Evolutionary conservation across 345 rosid species (phyloP).

Genomic region (Corchorus olitorius): DNA sequence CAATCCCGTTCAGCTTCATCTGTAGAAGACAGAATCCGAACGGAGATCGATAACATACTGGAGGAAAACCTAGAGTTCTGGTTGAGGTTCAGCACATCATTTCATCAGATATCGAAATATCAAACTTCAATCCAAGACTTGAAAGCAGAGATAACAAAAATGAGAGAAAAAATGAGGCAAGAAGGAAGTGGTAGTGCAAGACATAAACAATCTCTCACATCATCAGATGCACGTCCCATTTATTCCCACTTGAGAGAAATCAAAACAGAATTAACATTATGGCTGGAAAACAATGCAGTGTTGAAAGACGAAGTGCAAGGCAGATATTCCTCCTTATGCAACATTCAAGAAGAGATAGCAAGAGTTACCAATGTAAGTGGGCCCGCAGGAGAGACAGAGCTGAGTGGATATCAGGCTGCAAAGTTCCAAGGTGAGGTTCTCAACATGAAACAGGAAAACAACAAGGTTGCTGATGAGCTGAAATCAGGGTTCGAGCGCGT

Average conservation of each 20-base stretch:
- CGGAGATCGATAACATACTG: constrained; percentile 64
- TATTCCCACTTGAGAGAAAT: constrained; percentile 77
- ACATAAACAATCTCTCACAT: constrained; percentile 14
- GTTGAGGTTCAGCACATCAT: constrained; percentile 81
- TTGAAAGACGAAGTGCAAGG: constrained; percentile 69
- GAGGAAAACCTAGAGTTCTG: constrained; percentile 95
- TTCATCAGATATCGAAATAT: constrained; percentile 76
- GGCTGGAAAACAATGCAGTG: constrained; percentile 73
- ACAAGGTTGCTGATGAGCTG: constrained; percentile 61
- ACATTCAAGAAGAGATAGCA: constrained; percentile 68
- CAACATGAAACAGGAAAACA: constrained; percentile 90
- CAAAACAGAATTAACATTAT: constrained; percentile 64
- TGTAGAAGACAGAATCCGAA: constrained; percentile 63
- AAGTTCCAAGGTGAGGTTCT: constrained; percentile 82
- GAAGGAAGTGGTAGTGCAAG: constrained; percentile 42
- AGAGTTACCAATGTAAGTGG: constrained; percentile 36
- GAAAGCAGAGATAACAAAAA: constrained; percentile 51
- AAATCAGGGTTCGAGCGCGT: constrained; percentile 60
- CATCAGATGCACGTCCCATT: constrained; percentile 71
- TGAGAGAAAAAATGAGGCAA: constrained; percentile 32
- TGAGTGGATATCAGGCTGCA: constrained; percentile 66
- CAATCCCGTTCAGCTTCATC: constrained; percentile 24
- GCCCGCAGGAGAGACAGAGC: constrained; percentile 38
- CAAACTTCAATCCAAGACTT: constrained; percentile 65
- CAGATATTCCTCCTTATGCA: constrained; percentile 53